Base-by-base conservation (phyloP, 140 eudicot species). In the Flaveria floridana region DNA sequence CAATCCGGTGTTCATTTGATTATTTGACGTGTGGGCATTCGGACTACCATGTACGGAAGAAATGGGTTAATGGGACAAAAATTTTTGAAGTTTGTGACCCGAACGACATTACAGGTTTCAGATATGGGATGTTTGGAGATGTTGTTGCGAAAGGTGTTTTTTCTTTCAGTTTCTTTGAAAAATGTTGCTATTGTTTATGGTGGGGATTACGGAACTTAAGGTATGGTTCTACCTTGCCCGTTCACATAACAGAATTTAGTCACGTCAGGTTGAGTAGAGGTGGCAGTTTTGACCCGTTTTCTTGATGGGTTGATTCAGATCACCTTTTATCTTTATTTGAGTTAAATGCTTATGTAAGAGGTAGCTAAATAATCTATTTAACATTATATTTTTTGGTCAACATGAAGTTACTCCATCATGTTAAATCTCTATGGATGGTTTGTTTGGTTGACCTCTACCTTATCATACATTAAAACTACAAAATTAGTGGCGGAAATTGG, bases 181-280 rank as follows among this genome's bases (percentile, higher is more conserved):
- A 90, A 76, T 87, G 76, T 78, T 88, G 86, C 70, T 92, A 89
- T 80, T 92, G 98, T 76, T 79, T 92, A 57, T 92, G 96, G 96
- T 92, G 98, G 98, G 98, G 98, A 18, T 57, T 92, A 59, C 95
- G 83, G 7, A 86, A 89, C 76, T 83, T 92, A 46, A 92, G 98
- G 98, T 92, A 85, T 7, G n/a, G n/a, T 65, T 81, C 37, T 51
- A 51, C 28, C 11, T 37, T 51, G 21, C 41, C 23, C 8, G 2
- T 64, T 75, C 56, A 55, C 18, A 55, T 55, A 55, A 6, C 13
- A n/a, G 12, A 18, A 55, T 55, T 55, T 55, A 58, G 13, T 19
- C 25, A 23, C 25, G 25, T 23, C 25, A 23, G 1, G 25, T 23
- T 23, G 25, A 23, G 25, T 56, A 56, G 28, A 6, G 63, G 16